Evolutionary conservation across 352 stramenopile genomes (phyloP).

Genomic region (Phytophthora palmivora): DNA sequence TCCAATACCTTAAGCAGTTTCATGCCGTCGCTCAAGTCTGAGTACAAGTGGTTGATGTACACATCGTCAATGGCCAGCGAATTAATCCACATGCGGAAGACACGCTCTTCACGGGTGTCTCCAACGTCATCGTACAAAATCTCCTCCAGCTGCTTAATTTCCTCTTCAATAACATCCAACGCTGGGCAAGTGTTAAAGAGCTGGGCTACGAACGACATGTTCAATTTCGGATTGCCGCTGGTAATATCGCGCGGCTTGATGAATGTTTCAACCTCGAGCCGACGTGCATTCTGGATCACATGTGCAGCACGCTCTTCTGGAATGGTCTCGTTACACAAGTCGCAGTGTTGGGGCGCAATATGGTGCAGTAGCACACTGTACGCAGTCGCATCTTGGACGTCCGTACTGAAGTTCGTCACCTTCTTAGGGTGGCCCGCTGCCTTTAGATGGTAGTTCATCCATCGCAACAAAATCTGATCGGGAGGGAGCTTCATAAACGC

Average conservation of each 20-base stretch:
- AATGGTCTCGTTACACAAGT: slow-evolving; percentile 61
- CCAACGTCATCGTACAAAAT: slow-evolving; percentile 88
- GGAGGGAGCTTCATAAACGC: slow-evolving; percentile 92
- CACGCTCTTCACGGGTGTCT: slow-evolving; percentile 88
- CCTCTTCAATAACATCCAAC: slow-evolving; percentile 82
- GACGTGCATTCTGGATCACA: slow-evolving; percentile 87
- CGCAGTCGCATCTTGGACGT: slow-evolving; percentile 84
- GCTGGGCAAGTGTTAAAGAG: slow-evolving; percentile 93
- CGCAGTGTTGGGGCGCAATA: slow-evolving; percentile 80
- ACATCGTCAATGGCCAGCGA: slow-evolving; percentile 90
- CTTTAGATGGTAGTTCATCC: slow-evolving; percentile 95
- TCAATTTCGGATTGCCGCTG: slow-evolving; percentile 92
- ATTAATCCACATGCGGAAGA: slow-evolving; percentile 95
- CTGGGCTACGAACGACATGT: slow-evolving; percentile 91
- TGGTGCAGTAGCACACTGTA: slow-evolving; percentile 91
- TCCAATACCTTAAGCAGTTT: slow-evolving; percentile 92
- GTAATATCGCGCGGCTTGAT: slow-evolving; percentile 94
- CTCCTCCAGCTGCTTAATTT: slow-evolving; percentile 88
- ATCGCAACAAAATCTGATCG: slow-evolving; percentile 92
- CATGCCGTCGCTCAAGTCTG: slow-evolving; percentile 88
- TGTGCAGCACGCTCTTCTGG: slow-evolving; percentile 73
- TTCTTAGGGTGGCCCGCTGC: slow-evolving; percentile 73
- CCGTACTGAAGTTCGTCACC: slow-evolving; percentile 82
- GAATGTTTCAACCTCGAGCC: slow-evolving; percentile 90
- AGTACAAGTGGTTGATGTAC: slow-evolving; percentile 93